These are phyloP conservation scores for Neurospora sp. DNA, from an alignment of 495 filamentous ascomycete genomes.

Conservation along the genomic window DNA sequence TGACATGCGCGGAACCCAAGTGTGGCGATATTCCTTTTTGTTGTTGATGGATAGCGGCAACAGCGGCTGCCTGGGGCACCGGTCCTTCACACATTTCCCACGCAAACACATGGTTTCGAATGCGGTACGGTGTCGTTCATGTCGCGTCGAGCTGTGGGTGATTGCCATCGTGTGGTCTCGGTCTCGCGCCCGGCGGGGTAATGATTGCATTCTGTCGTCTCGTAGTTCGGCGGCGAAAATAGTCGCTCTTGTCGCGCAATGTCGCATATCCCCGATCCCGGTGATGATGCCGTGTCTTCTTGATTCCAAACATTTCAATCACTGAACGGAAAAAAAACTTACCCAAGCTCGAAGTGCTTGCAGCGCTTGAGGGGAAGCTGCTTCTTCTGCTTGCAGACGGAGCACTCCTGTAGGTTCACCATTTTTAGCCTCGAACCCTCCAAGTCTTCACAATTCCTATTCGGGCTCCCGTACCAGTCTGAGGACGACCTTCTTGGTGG, in stretches of 20 bases:
- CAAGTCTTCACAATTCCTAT: not conserved
- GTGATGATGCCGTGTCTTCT: not conserved
- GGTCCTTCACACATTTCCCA: not conserved
- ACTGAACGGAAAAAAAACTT: constrained; percentile 35
- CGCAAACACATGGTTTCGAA: not conserved
- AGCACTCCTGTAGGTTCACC: constrained; percentile 86
- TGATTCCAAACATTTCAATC: not conserved
- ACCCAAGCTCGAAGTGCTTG: constrained; percentile 99
- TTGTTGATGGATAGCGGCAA: not conserved
- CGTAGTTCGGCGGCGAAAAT: not conserved
- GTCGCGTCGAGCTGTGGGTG: not conserved
- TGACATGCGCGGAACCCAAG: not conserved
- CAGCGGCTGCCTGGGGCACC: not conserved
- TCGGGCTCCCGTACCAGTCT: constrained; percentile 44
- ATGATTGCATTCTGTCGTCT: not conserved
- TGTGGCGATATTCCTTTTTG: not conserved
- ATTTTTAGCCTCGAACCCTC: constrained; percentile 11
- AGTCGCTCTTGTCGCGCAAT: not conserved
- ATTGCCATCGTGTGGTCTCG: not conserved
- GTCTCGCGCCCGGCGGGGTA: not conserved
- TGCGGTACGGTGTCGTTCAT: not conserved
- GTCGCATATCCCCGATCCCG: not conserved
- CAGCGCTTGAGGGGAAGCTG: constrained; percentile 95
- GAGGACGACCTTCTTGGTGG: constrained; percentile 99
- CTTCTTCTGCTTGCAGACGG: constrained; percentile 93